Evolutionary conservation across 169 alveolate species (phyloP).

Genomic region (Cryptosporidium viatorum): DNA sequence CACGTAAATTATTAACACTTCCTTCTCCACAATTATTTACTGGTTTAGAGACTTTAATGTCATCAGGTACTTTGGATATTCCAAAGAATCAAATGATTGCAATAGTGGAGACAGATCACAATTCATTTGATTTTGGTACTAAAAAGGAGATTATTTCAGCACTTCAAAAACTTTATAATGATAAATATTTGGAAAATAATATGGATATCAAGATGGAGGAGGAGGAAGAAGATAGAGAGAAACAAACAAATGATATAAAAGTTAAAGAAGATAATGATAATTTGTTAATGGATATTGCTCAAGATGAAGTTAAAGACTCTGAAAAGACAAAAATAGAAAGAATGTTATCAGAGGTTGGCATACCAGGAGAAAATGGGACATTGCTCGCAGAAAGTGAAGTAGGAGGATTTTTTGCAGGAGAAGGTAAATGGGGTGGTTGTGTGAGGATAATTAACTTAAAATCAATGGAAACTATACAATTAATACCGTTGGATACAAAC

Average conservation of each 20-base stretch:
- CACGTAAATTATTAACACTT: slow-evolving; percentile 88
- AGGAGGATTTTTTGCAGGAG: slow-evolving; percentile 92
- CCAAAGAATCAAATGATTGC: slow-evolving; percentile 85
- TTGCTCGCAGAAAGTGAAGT: slow-evolving; percentile 80
- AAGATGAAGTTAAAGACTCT: neutral
- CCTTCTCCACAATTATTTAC: slow-evolving; percentile 85
- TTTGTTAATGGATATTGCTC: neutral
- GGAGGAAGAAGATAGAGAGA: neutral
- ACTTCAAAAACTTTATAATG: slow-evolving; percentile 32
- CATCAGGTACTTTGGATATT: slow-evolving; percentile 60
- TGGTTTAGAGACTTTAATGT: slow-evolving; percentile 79
- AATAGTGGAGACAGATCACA: slow-evolving; percentile 91
- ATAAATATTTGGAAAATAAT: neutral
- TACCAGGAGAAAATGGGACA: slow-evolving; percentile 78
- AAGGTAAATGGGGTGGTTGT: slow-evolving; percentile 95
- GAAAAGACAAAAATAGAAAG: neutral
- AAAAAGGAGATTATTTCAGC: slow-evolving; percentile 43
- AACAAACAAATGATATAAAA: neutral
- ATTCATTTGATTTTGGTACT: slow-evolving; percentile 83
- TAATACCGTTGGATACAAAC: slow-evolving; percentile 91
- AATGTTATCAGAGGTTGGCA: slow-evolving; percentile 30
- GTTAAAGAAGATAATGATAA: neutral
- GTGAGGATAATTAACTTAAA: slow-evolving; percentile 88
- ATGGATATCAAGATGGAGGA: neutral
- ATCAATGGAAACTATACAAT: slow-evolving; percentile 85